Percentiles rank a stretch among this genome's conserved stretches.
phyloP scores from a whole-genome alignment of 805 yeast species.

The Candida tibetensis region DNA sequence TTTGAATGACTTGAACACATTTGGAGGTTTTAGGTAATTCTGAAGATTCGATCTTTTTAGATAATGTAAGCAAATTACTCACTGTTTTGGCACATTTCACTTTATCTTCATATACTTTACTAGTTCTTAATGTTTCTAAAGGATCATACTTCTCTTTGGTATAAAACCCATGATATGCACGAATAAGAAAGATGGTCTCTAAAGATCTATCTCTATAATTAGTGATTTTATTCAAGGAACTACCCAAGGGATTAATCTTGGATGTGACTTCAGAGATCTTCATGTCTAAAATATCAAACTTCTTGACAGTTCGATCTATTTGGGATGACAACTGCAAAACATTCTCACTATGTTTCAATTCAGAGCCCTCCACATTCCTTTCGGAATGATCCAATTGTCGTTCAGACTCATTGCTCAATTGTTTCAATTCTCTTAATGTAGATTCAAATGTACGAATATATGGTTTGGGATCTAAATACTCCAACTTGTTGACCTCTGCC shows the following conservation, averaged over 20 bases:
- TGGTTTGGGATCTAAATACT: constrained; percentile 84
- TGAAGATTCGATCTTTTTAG: constrained; percentile 60
- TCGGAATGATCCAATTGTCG: constrained; percentile 51
- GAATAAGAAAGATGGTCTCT: constrained; percentile 68
- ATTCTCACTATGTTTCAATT: constrained; percentile 64
- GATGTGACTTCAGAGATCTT: constrained; percentile 56
- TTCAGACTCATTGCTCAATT: constrained; percentile 55
- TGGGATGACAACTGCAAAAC: constrained; percentile 54
- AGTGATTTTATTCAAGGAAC: constrained; percentile 62
- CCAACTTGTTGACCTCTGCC: constrained; percentile 49
- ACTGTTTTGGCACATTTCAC: constrained; percentile 68
- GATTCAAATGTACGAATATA: constrained; percentile 91
- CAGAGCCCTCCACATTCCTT: constrained; percentile 56
- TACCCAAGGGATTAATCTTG: constrained; percentile 68
- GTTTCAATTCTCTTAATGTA: constrained; percentile 67
- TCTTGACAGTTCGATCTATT: constrained; percentile 43
- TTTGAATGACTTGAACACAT: constrained; percentile 50
- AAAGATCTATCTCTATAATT: constrained; percentile 70
- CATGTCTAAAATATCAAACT: constrained; percentile 50
- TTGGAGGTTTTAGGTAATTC: constrained; percentile 45
- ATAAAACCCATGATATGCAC: constrained; percentile 75
- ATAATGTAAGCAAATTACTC: constrained; percentile 59
- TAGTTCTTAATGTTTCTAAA: constrained; percentile 55
- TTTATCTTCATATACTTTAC: constrained; percentile 47
- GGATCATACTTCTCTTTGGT: constrained; percentile 54